Conservation (phyloP, 2,329 filamentous ascomycete genomes). For the Hypoxylon sp. region DNA sequence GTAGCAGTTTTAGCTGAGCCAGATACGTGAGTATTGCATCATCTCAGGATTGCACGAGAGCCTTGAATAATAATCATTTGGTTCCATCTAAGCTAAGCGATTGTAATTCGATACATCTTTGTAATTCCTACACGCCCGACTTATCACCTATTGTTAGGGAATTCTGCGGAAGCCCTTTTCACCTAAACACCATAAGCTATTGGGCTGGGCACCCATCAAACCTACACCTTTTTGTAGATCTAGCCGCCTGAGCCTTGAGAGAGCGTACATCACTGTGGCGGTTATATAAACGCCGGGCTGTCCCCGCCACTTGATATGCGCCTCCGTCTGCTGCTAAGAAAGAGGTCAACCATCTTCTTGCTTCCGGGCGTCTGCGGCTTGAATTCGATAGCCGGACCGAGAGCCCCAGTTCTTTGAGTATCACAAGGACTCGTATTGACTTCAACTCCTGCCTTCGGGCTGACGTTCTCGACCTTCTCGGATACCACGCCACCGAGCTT, state of each 20-base stretch:
- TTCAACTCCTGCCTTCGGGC: slow-evolving; percentile 20
- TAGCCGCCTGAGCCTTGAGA: too few relatives aligned
- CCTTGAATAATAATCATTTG: neutral
- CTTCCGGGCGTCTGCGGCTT: slow-evolving; percentile 52
- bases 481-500: slow-evolving; percentile 5
- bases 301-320: slow-evolving; percentile 51
- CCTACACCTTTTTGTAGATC: neutral
- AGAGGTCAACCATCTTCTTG: slow-evolving; percentile 62
- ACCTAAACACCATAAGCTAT: slow-evolving; percentile 1
- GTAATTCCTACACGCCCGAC: neutral
- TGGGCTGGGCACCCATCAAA: neutral
- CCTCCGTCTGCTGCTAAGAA: slow-evolving; percentile 58
- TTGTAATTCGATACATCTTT: slow-evolving; percentile 7
- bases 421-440: slow-evolving; percentile 33
- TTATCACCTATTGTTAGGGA: neutral
- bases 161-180: neutral
- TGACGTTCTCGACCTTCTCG: slow-evolving; percentile 39
- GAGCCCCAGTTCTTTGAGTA: slow-evolving; percentile 26
- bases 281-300: slow-evolving; percentile 46
- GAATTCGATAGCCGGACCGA: slow-evolving; percentile 19
- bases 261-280: too few relatives aligned
- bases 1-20: too few relatives aligned
- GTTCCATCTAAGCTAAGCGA: slow-evolving; percentile 21
- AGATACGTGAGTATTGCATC: neutral
- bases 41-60: neutral